phyloP scores from a whole-genome alignment of 106 monocot genomes.

The Dioscorea zingiberensis region DNA sequence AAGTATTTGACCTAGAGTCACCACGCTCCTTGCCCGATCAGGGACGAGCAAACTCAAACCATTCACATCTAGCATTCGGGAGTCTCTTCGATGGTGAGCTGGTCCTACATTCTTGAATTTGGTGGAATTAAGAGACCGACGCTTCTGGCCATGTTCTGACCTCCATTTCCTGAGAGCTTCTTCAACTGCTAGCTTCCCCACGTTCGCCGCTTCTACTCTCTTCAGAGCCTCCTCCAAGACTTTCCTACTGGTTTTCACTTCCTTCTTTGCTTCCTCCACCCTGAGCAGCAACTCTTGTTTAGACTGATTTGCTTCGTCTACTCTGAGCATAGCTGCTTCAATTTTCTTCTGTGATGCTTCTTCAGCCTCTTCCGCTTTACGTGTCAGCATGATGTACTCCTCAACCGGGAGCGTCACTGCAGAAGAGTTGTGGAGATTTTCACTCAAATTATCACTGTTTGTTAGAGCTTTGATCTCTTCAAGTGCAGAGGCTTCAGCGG shows the following conservation, averaged over 20 bases:
- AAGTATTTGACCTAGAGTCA: slow-evolving; percentile 86
- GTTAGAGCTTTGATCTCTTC: slow-evolving; percentile 50
- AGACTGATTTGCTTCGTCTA: slow-evolving; percentile 54
- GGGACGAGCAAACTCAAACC: slow-evolving; percentile 5
- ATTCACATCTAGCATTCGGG: slow-evolving; percentile 28
- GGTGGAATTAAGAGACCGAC: slow-evolving; percentile 27
- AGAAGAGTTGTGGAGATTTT: slow-evolving; percentile 8
- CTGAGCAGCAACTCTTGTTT: slow-evolving; percentile 31
- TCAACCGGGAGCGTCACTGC: slow-evolving; percentile 34
- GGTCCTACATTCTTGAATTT: slow-evolving; percentile 52
- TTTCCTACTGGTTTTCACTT: slow-evolving; percentile 47
- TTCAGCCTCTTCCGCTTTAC: slow-evolving; percentile 52
- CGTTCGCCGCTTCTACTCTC: slow-evolving; percentile 49
- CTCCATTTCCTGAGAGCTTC: slow-evolving; percentile 67
- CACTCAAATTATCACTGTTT: slow-evolving; percentile 17
- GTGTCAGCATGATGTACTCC: slow-evolving; percentile 46
- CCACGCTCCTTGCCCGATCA: slow-evolving; percentile 17
- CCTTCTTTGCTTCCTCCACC: slow-evolving; percentile 52
- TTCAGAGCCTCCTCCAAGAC: slow-evolving; percentile 53
- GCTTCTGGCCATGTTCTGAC: slow-evolving; percentile 52
- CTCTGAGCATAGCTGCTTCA: slow-evolving; percentile 34
- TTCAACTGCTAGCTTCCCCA: slow-evolving; percentile 51
- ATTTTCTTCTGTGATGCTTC: slow-evolving; percentile 44
- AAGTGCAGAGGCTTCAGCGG: slow-evolving; percentile 49
- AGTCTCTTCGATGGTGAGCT: slow-evolving; percentile 31